phyloP scores from a whole-genome alignment of 73 alveolate species.

The Paramecium octaurelia region DNA sequence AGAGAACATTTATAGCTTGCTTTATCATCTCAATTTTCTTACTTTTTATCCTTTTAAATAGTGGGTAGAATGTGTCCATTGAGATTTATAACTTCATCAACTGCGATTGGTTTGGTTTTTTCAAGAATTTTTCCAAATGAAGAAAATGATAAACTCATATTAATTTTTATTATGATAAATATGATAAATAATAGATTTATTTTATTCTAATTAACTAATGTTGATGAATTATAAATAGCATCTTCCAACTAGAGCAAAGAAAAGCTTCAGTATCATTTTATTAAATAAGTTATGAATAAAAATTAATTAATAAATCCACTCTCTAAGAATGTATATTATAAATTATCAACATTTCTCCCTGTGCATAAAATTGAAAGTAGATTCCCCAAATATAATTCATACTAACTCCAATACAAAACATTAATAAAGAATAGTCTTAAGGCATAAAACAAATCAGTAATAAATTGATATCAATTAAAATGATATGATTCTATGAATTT shows the following conservation, averaged over 20 bases:
- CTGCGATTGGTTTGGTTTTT: constrained; percentile 28
- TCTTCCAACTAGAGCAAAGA: neutral
- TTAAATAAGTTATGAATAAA: neutral
- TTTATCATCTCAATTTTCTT: neutral
- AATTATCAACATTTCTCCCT: neutral
- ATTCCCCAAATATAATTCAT: neutral
- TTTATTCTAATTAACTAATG: neutral
- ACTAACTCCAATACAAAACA: neutral
- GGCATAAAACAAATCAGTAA: neutral
- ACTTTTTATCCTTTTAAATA: neutral
- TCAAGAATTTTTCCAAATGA: constrained; percentile 24
- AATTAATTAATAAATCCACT: neutral
- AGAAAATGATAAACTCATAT: constrained; percentile 14
- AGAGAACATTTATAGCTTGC: neutral
- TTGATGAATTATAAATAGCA: neutral
- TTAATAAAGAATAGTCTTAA: no score
- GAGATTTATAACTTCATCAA: neutral
- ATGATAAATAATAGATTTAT: neutral
- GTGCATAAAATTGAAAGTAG: neutral
- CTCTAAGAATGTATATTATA: no score
- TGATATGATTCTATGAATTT: neutral
- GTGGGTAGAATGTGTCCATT: neutral
- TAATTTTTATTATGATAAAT: neutral
- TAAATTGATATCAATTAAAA: neutral
- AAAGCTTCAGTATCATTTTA: neutral